Conservation (phyloP, 2,329 filamentous ascomycete genomes). For the Rutstroemia sp. region DNA sequence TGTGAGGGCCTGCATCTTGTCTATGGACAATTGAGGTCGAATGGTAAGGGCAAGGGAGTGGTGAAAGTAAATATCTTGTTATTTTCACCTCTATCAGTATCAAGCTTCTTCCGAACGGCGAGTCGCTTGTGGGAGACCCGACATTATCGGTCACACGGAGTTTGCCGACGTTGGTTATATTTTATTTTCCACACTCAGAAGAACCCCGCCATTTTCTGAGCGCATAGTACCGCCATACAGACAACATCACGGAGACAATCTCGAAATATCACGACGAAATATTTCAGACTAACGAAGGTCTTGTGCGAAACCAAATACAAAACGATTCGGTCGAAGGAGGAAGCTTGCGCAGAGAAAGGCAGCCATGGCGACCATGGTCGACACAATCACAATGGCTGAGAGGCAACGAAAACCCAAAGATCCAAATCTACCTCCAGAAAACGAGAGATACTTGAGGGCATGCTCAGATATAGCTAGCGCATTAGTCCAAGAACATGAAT, state of each 20-base stretch:
- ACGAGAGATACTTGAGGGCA: constrained; percentile 86
- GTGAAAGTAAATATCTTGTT: constrained; percentile 12
- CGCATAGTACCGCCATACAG: not conserved
- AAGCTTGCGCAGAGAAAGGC: not conserved
- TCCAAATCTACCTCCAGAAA: constrained; percentile 76
- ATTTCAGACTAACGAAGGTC: not conserved
- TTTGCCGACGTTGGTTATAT: not conserved
- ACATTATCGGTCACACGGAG: not conserved
- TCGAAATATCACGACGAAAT: too few relatives aligned
- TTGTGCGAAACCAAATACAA: too few relatives aligned
- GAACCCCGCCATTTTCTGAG: not conserved
- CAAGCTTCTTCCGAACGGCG: constrained; percentile 3
- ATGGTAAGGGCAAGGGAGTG: constrained; percentile 14
- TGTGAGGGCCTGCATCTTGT: constrained; percentile 78
- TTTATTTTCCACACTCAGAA: not conserved
- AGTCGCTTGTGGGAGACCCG: constrained; percentile 7
- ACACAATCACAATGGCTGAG: constrained; percentile 48
- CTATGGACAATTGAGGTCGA: constrained; percentile 27
- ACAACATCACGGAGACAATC: too few relatives aligned
- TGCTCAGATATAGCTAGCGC: constrained; percentile 93
- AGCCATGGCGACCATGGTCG: constrained; percentile 52
- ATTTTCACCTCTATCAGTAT: constrained; percentile 6
- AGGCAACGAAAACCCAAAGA: constrained; percentile 55
- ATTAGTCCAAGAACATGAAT: constrained; percentile 90
- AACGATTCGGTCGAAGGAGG: too few relatives aligned